Evolutionary conservation across 805 yeast genomes (phyloP), one percentile per base, ranked within the genome.

Genomic region (Suhomyces canberraensis): DNA sequence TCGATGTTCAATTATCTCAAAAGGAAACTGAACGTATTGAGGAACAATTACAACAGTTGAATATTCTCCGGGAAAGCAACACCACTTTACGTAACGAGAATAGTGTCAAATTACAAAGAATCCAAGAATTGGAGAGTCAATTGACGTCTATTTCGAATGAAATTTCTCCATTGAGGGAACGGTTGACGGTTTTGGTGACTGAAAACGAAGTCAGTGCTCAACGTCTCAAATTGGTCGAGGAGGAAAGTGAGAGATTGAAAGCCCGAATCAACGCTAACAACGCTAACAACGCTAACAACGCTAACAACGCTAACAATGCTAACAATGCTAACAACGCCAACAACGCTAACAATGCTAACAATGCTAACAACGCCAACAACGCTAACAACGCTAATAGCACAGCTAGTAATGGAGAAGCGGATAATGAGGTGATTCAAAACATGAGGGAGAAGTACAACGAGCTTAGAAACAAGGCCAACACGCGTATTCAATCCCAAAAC

Each of bases 41-140:
- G 39, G 69, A 70, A 33, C 81, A 79, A 48, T 61, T 81, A 35
- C 73, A 79, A 39, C 42, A 82, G 44, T 56, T 84, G 54, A 78
- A 76, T 46, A 62, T 82, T 17, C 57, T 84, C 37, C 68, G 84
- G 35, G 91, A 84, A 55, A 81, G 87, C 47, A 84, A 84, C 48
- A 61, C 69, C 7, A 75, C 85, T 2, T 64, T 84, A 45, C 70
- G 90, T 34, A 64, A 66, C 37, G 86, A 81, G 36, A 60, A 69
- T 37, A 42, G 41, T 13, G 40, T 35, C 11, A 54, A 51, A 27
- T 30, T 48, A 11, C 45, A 49, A 18, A 51, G 43, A 16, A 42
- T 65, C 25, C 39, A 42, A 27, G 56, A 54, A 5, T 62, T 81
- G 26, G 76, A 77, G 48, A 32, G 42, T 2, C 59, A 71, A 42